A percentile compares a stretch with the other conserved stretches of the same genome.
Evolutionary conservation across 2,329 filamentous ascomycete genomes (phyloP).

Genomic region (Colletotrichum orbiculare): DNA sequence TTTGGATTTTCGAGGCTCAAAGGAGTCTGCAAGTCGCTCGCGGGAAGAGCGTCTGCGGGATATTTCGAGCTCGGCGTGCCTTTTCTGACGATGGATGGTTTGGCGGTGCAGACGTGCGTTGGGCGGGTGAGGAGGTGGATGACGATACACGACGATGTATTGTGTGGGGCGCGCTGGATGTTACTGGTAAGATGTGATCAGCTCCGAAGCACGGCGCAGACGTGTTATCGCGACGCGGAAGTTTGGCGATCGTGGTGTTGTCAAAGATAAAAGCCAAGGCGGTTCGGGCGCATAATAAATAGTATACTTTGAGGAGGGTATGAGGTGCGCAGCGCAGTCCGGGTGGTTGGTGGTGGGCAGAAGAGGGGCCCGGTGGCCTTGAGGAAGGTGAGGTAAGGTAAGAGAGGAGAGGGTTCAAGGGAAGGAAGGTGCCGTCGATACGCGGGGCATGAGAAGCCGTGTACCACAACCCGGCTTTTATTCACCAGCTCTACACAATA

Average conservation of each 20-base stretch:
- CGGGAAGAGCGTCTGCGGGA: too few relatives aligned
- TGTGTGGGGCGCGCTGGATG: not conserved
- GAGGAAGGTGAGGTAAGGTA: slow-evolving; percentile 9
- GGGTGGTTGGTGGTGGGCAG: slow-evolving; percentile 21
- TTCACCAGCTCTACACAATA: too few relatives aligned
- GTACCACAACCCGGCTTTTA: too few relatives aligned
- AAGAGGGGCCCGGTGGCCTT: slow-evolving; percentile 25
- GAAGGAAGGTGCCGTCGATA: slow-evolving; percentile 4
- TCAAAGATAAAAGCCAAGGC: slow-evolving; percentile 7
- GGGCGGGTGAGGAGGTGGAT: not conserved
- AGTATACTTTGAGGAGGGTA: slow-evolving; percentile 11
- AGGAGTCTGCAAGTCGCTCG: too few relatives aligned
- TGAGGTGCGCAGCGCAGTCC: slow-evolving; percentile 2
- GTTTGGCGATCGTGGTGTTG: slow-evolving; percentile 3
- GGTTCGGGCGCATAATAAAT: slow-evolving; percentile 35
- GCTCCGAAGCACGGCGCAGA: not conserved
- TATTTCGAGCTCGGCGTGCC: too few relatives aligned
- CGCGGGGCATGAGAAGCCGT: not conserved
- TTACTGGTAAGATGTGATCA: not conserved
- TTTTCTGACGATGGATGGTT: too few relatives aligned
- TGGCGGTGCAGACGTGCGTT: too few relatives aligned
- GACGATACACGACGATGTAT: not conserved
- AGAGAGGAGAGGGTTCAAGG: slow-evolving; percentile 15
- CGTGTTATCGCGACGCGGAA: not conserved
- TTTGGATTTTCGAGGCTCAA: not conserved